phyloP scores from a whole-genome alignment of 495 filamentous ascomycete species.

The Beverwykella pulmonaria region DNA sequence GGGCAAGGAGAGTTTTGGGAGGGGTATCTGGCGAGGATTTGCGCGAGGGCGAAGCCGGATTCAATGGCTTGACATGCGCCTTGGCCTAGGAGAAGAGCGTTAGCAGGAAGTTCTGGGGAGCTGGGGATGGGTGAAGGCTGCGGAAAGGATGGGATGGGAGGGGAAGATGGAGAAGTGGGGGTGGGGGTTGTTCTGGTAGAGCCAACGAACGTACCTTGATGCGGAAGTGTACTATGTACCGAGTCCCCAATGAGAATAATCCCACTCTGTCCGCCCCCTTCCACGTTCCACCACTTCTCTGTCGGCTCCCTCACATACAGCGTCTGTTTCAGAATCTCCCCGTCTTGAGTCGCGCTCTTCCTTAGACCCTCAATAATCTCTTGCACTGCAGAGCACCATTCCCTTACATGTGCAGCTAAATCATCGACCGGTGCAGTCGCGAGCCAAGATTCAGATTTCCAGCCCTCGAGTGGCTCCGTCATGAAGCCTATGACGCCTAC shows the following conservation, averaged over 20 bases:
- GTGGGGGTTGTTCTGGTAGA: too few relatives aligned
- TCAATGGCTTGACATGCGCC: conserved; percentile 19
- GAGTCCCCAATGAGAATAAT: conserved; percentile 21
- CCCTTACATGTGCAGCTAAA: conserved; percentile 11
- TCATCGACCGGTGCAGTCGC: conserved; percentile 17
- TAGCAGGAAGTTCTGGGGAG: too few relatives aligned
- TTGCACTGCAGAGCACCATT: conserved; percentile 19
- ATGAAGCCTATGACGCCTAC: conserved; percentile 24
- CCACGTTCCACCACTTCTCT: conserved; percentile 12
- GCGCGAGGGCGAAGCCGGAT: conserved; percentile 21
- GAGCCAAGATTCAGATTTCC: conserved; percentile 18
- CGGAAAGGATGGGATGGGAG: background rate
- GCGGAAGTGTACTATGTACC: conserved; percentile 12
- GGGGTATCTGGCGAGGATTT: conserved; percentile 5
- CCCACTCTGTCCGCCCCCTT: conserved; percentile 11
- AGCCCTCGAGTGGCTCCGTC: conserved; percentile 18
- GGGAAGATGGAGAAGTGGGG: background rate
- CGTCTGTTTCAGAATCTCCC: conserved; percentile 23
- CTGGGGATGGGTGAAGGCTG: too few relatives aligned
- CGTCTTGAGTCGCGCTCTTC: conserved; percentile 13
- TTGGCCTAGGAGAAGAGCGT: background rate
- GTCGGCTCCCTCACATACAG: conserved; percentile 19
- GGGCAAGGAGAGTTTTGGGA: background rate
- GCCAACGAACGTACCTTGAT: conserved; percentile 11
- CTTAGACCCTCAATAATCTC: conserved; percentile 20